phyloP scores from a whole-genome alignment of 176 grass and related monocot genomes.

The maize (Zea mays) region DNA sequence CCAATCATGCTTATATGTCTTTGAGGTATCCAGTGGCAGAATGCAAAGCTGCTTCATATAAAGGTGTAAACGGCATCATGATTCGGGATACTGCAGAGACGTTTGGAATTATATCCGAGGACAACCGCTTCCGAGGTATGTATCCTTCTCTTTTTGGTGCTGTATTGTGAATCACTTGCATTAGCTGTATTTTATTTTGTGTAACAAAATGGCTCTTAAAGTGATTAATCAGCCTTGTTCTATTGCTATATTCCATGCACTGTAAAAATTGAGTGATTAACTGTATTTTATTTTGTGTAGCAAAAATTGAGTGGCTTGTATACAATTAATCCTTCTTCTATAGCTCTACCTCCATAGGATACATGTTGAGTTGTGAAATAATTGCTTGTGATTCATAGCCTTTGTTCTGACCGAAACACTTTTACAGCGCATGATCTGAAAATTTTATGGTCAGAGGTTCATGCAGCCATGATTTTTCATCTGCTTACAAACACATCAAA shows the following conservation, averaged over 20 bases:
- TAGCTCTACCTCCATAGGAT: conserved; percentile 20
- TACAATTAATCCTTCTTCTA: neutral
- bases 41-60: conserved; percentile 62
- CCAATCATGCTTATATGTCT: neutral
- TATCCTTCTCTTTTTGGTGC: conserved; percentile 13
- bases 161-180: neutral
- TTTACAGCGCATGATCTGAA: neutral
- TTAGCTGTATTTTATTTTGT: conserved; percentile 25
- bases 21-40: conserved; percentile 54
- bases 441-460: neutral
- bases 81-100: conserved; percentile 80
- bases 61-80: conserved; percentile 76
- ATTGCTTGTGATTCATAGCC: neutral
- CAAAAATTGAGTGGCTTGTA: too few species aligned
- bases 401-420: neutral
- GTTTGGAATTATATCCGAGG: conserved; percentile 81
- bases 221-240: conserved; percentile 1
- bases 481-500: neutral
- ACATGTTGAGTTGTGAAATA: neutral
- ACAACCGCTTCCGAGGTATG: conserved; percentile 69
- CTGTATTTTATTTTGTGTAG: too few species aligned
- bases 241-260: neutral
- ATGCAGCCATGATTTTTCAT: neutral
- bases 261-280: too few species aligned
- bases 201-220: neutral